Evolutionary conservation across 352 stramenopile species (phyloP), one percentile per base, ranked within the genome.

Genomic region (Phytophthora sansomeana): DNA sequence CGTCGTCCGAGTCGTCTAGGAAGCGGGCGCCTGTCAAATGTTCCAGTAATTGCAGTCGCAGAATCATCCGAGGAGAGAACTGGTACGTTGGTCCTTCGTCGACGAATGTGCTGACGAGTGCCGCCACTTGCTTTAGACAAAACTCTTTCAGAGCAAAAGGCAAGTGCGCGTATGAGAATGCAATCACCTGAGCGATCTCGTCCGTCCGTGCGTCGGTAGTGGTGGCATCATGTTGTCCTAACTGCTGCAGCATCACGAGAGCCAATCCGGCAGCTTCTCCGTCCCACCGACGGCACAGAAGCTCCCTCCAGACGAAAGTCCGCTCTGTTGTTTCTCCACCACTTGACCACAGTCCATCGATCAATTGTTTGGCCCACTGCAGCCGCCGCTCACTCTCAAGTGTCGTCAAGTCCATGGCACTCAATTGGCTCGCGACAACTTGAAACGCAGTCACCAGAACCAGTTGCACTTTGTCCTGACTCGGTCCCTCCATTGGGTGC

Each of bases 21-120:
- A 65, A 61, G 49, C 30, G 26, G 8, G 17, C 35, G 14, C 14
- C 28, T 30, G 33, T 32, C 24, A 71, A 42, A 28, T 50, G 33
- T 24, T 44, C 32, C 13, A 70, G 62, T 26, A 70, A 24, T 21
- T 58, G 28, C 46, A 69, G 24, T 24, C 52, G 53, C 21, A 64
- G 19, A 13, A 42, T 7, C 44, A 63, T 58, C 33, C 38, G 44
- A 21, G 53, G 28, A 8, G 44, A 64, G 30, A 64, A 55, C 6
- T 36, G 42, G n/a, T 28, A 50, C 24, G 46, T 13, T 10, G 61
- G 61, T n/a, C 53, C 61, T 64, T 69, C 53, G 33, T 64, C 44
- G 4, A 52, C 14, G 17, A 64, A 13, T 3, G 19, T 49, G 19
- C 36, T 19, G 11, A 64, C 39, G 24, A 69, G 54, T n/a, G n/a